Evolutionary conservation across 768 basidiomycete genomes (phyloP).

Genomic region (Pulveroboletus ravenelii): DNA sequence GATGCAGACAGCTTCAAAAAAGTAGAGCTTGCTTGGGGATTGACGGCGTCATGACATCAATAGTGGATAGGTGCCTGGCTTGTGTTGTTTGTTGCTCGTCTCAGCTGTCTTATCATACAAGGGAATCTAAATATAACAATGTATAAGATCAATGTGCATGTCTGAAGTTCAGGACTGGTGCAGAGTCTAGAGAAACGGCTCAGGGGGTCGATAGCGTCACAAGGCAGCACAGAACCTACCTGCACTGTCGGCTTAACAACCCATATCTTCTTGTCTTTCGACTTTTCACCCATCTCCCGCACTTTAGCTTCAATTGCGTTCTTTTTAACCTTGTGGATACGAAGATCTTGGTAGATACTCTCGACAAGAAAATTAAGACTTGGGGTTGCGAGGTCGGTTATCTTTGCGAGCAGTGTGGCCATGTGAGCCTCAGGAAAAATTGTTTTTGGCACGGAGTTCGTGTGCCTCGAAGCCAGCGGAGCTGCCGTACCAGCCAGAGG

Average conservation of each 20-base stretch:
- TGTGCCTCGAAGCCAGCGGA: conserved; percentile 25
- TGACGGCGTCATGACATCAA: conserved; percentile 30
- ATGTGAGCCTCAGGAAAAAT: conserved; percentile 67
- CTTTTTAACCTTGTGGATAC: conserved; percentile 72
- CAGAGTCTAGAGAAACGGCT: conserved; percentile 7
- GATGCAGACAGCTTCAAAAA: conserved; percentile 27
- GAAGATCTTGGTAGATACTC: conserved; percentile 64
- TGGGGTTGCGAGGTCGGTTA: conserved; percentile 53
- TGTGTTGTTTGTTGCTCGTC: neutral
- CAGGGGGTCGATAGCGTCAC: neutral
- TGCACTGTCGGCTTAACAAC: conserved; percentile 43
- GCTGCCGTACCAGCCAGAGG: conserved; percentile 13
- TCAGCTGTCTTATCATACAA: conserved; percentile 1
- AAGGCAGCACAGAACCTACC: neutral
- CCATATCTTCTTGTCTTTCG: conserved; percentile 71
- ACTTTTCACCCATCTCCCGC: conserved; percentile 70
- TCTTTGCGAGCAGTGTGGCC: conserved; percentile 56
- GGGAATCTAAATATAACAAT: conserved; percentile 7
- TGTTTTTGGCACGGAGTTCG: conserved; percentile 41
- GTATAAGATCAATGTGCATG: neutral
- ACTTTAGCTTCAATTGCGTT: conserved; percentile 80
- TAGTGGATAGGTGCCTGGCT: neutral
- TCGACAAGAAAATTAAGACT: conserved; percentile 69
- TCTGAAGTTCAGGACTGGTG: conserved; percentile 5
- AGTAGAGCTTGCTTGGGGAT: conserved; percentile 33